Evolutionary conservation across 1,284 basidiomycete genomes (phyloP).

Genomic region (Sanguinoderma infundibulare): DNA sequence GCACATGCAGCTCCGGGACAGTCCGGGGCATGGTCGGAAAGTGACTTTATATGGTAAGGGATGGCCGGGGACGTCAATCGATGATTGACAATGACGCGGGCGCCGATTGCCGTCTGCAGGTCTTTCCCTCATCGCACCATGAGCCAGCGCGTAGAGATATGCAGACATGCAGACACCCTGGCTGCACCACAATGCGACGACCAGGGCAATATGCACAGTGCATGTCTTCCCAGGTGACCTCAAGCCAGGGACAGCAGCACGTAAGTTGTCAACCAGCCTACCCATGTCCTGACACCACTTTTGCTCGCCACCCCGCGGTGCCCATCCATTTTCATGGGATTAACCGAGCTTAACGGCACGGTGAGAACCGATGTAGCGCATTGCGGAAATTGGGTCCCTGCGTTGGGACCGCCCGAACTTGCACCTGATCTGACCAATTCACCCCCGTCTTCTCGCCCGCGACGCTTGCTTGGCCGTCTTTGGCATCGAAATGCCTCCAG

Average conservation of each 20-base stretch:
- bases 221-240: neutral
- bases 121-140: too few species aligned
- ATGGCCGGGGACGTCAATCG: too few species aligned
- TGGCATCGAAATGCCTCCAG: slow-evolving; percentile 3
- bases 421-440: neutral
- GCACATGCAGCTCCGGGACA: too few species aligned
- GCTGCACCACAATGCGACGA: neutral
- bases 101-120: too few species aligned
- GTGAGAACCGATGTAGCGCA: slow-evolving; percentile 5
- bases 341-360: slow-evolving; percentile 9
- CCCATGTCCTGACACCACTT: neutral
- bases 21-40: too few species aligned
- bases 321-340: slow-evolving; percentile 6
- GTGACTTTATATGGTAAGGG: too few species aligned
- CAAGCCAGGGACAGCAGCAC: neutral
- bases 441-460: slow-evolving; percentile 1
- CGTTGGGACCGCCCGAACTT: neutral
- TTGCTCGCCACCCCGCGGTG: neutral
- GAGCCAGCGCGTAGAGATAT: too few species aligned
- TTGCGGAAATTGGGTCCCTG: slow-evolving; percentile 10
- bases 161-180: too few species aligned
- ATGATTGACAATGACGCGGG: too few species aligned
- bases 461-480: slow-evolving; percentile 7
- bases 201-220: neutral
- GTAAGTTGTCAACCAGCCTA: neutral